Evolutionary conservation across 805 yeast species (phyloP), one percentile per base, ranked within the genome.

Genomic region (Saccharomycopsis selenospora): DNA sequence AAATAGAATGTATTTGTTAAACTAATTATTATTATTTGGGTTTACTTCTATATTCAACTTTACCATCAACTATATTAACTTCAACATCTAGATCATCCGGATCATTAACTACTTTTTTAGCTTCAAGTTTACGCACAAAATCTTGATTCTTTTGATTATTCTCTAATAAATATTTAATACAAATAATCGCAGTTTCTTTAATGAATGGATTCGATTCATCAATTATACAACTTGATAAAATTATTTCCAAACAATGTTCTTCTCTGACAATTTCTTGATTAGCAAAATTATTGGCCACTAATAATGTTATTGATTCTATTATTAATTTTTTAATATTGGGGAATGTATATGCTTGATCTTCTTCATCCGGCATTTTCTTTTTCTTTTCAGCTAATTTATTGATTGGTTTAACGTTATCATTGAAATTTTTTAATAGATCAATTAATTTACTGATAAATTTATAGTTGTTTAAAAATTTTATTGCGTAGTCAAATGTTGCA

Each of bases 131-230:
- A 0, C 85, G 80, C 0, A 91, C 89, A 61, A 89, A 79, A 1
- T 73, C 69, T 64, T 91, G 97, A 61, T 91, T 93, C 42, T 68
- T 70, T 3, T 55, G 58, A 57, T 93, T 93, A 7, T 75, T 70
- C 22, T 76, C 75, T 13, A 91, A 64, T 27, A 89, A 64, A 52
- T 80, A 81, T 57, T 82, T 77, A 25, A 93, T 61, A 59, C 96
- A 87, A 4, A 91, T 66, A 28, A 93, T 85, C 1, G 95, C 75
- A 51, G 91, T 68, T 59, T 91, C 99, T 55, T 87, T 83, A 49
- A 85, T 82, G 51, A 74, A 91, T 0, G 97, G 98, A 61, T 93
- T 95, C 60, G 85, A 79, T 41, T 80, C 82, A 62, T 91, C 98
- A 45, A 93, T 80, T 36, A 84, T 77, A 66, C 97, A 90, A 54